Percentiles rank a stretch among this genome's conserved stretches.
phyloP scores from a whole-genome alignment of 495 filamentous ascomycete genomes.

The Penicillium coffeae region DNA sequence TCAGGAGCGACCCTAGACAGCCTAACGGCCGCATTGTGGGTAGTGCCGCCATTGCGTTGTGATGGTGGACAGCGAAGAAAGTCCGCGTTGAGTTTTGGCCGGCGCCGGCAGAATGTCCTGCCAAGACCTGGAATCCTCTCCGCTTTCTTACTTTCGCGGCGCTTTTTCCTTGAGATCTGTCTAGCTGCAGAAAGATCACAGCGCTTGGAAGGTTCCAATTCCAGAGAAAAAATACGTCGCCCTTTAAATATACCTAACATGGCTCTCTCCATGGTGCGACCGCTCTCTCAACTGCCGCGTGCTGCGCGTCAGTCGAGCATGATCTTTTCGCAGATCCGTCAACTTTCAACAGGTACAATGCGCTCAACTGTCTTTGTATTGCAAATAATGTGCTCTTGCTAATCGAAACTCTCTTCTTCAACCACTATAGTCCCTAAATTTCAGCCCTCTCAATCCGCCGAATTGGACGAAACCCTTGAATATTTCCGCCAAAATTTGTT shows the following conservation, averaged over 20 bases:
- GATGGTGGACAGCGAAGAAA: constrained; percentile 20
- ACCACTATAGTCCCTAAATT: constrained; percentile 46
- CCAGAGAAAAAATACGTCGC: neutral
- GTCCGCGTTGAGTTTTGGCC: constrained; percentile 31
- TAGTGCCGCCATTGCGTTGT: constrained; percentile 53
- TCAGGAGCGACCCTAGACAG: constrained; percentile 57
- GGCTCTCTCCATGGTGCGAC: neutral
- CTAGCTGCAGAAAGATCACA: neutral
- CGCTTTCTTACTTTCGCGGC: constrained; percentile 8
- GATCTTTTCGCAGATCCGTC: constrained; percentile 31
- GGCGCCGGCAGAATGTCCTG: constrained; percentile 41
- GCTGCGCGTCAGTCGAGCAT: constrained; percentile 32
- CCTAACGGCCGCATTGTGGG: constrained; percentile 60
- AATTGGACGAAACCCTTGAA: constrained; percentile 49
- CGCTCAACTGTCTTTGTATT: neutral
- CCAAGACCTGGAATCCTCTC: constrained; percentile 30
- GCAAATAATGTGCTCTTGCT: neutral
- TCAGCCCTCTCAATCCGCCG: constrained; percentile 42
- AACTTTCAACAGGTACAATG: constrained; percentile 30
- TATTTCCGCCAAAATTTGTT: constrained; percentile 61
- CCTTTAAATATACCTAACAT: neutral
- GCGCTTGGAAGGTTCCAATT: constrained; percentile 29
- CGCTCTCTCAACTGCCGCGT: constrained; percentile 22
- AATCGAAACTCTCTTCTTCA: neutral
- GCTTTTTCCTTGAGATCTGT: constrained; percentile 6